Base-by-base conservation (phyloP, 805 yeast species). In the Candida yuanshanica region DNA sequence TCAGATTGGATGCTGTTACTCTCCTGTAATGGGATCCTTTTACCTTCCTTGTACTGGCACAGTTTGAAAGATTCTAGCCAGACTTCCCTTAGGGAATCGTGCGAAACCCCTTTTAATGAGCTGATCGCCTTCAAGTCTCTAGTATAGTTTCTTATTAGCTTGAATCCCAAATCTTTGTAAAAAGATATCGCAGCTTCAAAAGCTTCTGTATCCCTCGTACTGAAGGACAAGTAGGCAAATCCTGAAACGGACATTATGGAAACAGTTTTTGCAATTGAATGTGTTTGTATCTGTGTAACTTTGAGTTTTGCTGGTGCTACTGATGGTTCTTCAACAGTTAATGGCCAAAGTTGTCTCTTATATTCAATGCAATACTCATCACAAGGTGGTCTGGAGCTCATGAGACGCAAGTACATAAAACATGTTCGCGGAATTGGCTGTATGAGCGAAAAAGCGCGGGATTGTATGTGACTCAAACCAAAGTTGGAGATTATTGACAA, bases 11-110 rank as follows among this genome's bases (percentile, higher is more conserved):
- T 40, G 42, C 63, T 60, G 44, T 64, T 58, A 7, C 57, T 44
- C 45, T 68, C 72, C 62, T 74, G 78, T 32, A 65, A 62, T 21
- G 68, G 81, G 65, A 50, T 75, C 59, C 70, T 77, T 76, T 47
- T 79, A 42, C 89, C 90, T 69, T 49, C 69, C 46, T 60, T 74
- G 63, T 52, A 76, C 58, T 40, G 87, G 68, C 64, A 77, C 72
- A 58, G 64, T 17, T 85, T 87, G 58, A 78, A 82, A 18, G 79
- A 65, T 58, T 82, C 85, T 36, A 84, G 58, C 95, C 95, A 84
- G 22, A 76, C 61, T 60, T 84, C 95, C 47, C 69, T 74, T 37
- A 81, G 54, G 1, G 90, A 82, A 48, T 82, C 87, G 42, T 66
- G 69, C 8, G 87, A 74, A 35, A 83, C 66, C 5, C 90, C 90